Conservation (phyloP, 2,329 filamentous ascomycete species). For the Pyricularia sp. region DNA sequence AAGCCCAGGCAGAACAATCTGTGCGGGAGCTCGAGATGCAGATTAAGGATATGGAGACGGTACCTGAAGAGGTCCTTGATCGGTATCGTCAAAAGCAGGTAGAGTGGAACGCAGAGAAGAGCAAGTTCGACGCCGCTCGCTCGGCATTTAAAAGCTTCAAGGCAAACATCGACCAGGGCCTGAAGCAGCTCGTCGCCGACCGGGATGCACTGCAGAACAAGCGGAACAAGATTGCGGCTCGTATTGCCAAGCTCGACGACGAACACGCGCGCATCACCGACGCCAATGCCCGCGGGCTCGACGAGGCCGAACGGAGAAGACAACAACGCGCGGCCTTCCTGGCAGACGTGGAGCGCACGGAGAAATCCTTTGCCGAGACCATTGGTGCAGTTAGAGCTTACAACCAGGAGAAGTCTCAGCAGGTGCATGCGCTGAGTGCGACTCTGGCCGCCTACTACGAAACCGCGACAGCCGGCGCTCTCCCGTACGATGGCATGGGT, state of each 20-base stretch:
- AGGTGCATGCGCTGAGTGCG: slow-evolving; percentile 23
- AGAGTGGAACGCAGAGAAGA: slow-evolving; percentile 44
- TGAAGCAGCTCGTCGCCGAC: slow-evolving; percentile 55
- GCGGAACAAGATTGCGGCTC: slow-evolving; percentile 61
- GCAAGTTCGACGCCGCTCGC: slow-evolving; percentile 49
- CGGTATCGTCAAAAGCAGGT: slow-evolving; percentile 46
- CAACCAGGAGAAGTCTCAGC: slow-evolving; percentile 29
- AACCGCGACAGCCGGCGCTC: slow-evolving; percentile 11
- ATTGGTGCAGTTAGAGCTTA: slow-evolving; percentile 25
- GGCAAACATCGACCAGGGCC: slow-evolving; percentile 49
- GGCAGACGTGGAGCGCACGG: slow-evolving; percentile 33
- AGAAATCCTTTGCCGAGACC: slow-evolving; percentile 31
- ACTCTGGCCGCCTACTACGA: slow-evolving; percentile 31
- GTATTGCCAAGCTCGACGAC: slow-evolving; percentile 63
- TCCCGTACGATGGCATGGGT: not conserved
- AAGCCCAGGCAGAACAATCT: slow-evolving; percentile 45
- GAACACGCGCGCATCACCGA: slow-evolving; percentile 63
- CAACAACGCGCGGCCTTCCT: slow-evolving; percentile 40
- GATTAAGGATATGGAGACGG: slow-evolving; percentile 53
- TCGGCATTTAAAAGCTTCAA: slow-evolving; percentile 49
- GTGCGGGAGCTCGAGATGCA: slow-evolving; percentile 37
- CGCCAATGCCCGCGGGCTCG: slow-evolving; percentile 55
- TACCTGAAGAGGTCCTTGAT: slow-evolving; percentile 52
- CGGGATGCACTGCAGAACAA: slow-evolving; percentile 55
- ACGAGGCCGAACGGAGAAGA: slow-evolving; percentile 51